Percentiles rank a stretch among this genome's conserved stretches.
phyloP scores from a whole-genome alignment of 108 stramenopile species.

The Licmophora abbreviata region DNA sequence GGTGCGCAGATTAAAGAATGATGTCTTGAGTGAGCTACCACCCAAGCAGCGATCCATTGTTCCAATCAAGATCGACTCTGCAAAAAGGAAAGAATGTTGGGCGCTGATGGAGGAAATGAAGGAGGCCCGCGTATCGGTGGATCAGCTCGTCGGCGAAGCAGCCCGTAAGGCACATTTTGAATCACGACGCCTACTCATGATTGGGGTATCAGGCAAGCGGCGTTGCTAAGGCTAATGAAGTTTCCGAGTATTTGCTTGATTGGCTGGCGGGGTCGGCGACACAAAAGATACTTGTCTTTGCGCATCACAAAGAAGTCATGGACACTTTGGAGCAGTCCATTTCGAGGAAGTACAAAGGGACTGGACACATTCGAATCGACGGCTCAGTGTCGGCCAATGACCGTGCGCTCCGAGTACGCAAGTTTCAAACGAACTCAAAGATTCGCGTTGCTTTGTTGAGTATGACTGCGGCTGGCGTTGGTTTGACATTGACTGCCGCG shows the following conservation, averaged over 20 bases:
- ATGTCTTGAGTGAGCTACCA: conserved; percentile 82
- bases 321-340: conserved; percentile 57
- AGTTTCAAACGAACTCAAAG: conserved; percentile 69
- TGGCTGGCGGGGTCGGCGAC: conserved; percentile 59
- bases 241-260: conserved; percentile 63
- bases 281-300: conserved; percentile 84
- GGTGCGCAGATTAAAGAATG: conserved; percentile 79
- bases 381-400: conserved; percentile 67
- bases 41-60: conserved; percentile 75
- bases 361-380: conserved; percentile 80
- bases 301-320: conserved; percentile 82
- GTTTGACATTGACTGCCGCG: conserved; percentile 88
- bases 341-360: conserved; percentile 41
- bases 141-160: conserved; percentile 37
- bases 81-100: conserved; percentile 26
- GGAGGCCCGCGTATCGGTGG: conserved; percentile 26
- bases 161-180: conserved; percentile 44
- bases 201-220: conserved; percentile 78
- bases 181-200: conserved; percentile 61
- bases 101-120: conserved; percentile 28
- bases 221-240: conserved; percentile 61
- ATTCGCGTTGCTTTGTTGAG: conserved; percentile 70
- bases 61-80: conserved; percentile 25
- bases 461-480: conserved; percentile 90
- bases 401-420: conserved; percentile 62